A percentile compares a stretch with the other conserved stretches of the same genome.
Evolutionary conservation across 2,329 filamentous ascomycete species (phyloP).

Genomic region (Pleoardoris graminearum): DNA sequence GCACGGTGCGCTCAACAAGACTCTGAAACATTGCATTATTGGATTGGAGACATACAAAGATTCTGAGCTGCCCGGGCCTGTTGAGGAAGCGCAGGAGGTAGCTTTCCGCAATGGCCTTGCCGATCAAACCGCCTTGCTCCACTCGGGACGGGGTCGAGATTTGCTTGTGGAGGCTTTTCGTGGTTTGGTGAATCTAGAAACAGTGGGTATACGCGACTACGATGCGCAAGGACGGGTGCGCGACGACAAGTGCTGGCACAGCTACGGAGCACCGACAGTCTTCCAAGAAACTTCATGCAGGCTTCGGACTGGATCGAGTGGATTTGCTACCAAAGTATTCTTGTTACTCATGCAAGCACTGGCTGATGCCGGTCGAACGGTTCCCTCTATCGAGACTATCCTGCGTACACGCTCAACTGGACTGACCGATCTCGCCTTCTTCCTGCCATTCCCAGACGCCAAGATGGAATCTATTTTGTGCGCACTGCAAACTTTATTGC

Average conservation of each 20-base stretch:
- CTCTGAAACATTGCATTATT: conserved; percentile 57
- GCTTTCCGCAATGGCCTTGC: conserved; percentile 25
- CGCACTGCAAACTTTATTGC: conserved; percentile 53
- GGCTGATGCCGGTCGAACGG: conserved; percentile 38
- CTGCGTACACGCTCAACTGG: conserved; percentile 40
- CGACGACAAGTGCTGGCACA: conserved; percentile 57
- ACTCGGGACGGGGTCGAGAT: conserved; percentile 54
- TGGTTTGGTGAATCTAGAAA: conserved; percentile 59
- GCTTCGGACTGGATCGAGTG: conserved; percentile 14
- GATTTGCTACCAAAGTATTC: conserved; percentile 23
- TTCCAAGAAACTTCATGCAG: conserved; percentile 39
- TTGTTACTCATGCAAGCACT: conserved; percentile 26
- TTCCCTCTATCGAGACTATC: conserved; percentile 55
- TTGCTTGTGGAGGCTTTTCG: conserved; percentile 62
- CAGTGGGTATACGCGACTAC: conserved; percentile 64
- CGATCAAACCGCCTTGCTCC: conserved; percentile 34
- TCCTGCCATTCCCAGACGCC: conserved; percentile 33
- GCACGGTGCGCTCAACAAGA: conserved; percentile 42
- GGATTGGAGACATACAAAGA: conserved; percentile 40
- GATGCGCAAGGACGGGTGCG: conserved; percentile 54
- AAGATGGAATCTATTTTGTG: conserved; percentile 49
- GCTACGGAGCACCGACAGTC: conserved; percentile 57
- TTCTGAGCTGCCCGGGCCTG: not conserved
- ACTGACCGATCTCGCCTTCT: conserved; percentile 51
- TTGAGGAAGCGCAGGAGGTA: conserved; percentile 10